phyloP scores from a whole-genome alignment of 306 rosid genomes.

The Quercus aquifolioides region DNA sequence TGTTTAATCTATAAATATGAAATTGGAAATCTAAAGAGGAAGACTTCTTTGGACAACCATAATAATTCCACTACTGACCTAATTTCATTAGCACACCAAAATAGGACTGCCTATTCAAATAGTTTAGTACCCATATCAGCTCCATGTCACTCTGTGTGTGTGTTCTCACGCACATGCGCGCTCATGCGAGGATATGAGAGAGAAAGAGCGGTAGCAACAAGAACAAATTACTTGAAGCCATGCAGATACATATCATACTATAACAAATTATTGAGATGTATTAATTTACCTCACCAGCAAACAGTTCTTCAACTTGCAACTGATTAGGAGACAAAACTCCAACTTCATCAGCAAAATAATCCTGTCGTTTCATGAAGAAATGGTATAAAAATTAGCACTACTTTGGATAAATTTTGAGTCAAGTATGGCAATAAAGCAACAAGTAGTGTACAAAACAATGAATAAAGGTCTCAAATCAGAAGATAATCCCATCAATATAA shows the following conservation, averaged over 20 bases:
- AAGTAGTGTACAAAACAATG: neutral
- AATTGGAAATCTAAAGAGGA: neutral
- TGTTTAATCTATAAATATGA: neutral
- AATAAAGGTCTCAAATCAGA: neutral
- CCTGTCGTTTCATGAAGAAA: constrained; percentile 37
- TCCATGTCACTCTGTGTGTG: too few species aligned
- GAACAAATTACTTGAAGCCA: constrained; percentile 9
- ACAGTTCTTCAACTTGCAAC: constrained; percentile 65
- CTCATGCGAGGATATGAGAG: neutral
- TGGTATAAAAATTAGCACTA: constrained; percentile 10
- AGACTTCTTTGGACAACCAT: too few species aligned
- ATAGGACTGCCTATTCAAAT: neutral
- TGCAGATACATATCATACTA: constrained; percentile 7
- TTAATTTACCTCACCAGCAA: constrained; percentile 81
- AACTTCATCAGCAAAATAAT: constrained; percentile 85
- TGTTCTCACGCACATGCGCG: too few species aligned
- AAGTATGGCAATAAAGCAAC: neutral
- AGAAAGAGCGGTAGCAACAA: constrained; percentile 4
- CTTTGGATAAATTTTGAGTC: constrained; percentile 11
- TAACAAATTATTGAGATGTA: constrained; percentile 16
- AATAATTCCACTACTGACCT: neutral
- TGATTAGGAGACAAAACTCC: constrained; percentile 94
- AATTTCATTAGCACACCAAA: neutral
- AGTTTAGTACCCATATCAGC: too few species aligned
- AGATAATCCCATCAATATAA: constrained; percentile 11